These are phyloP conservation scores for Fusarium palustre DNA, from an alignment of 2,329 filamentous ascomycete genomes.

Conservation along the genomic window DNA sequence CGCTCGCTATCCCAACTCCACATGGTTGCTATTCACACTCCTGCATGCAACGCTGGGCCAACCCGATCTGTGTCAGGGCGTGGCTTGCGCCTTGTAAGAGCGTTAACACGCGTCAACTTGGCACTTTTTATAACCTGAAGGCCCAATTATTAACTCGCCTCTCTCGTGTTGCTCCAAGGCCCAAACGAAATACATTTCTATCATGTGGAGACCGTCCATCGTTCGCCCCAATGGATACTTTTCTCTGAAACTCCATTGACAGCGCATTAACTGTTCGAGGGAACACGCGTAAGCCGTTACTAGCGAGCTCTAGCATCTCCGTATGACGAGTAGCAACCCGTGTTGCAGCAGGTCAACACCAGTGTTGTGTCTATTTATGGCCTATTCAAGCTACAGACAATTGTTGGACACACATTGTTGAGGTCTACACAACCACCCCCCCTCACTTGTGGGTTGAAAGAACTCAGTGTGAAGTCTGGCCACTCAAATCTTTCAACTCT, in stretches of 20 bases:
- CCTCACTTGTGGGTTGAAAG: neutral
- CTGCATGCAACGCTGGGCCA: neutral
- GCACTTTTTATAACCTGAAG: neutral
- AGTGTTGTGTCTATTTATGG: constrained; percentile 1
- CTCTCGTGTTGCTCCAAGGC: neutral
- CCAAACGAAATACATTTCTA: neutral
- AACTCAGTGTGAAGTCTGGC: neutral
- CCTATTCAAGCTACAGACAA: neutral
- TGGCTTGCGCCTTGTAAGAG: neutral
- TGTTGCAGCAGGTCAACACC: neutral
- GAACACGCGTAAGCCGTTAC: constrained; percentile 45
- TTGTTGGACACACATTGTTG: neutral
- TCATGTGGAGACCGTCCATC: constrained; percentile 11
- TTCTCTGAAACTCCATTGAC: neutral
- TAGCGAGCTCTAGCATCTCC: constrained; percentile 26
- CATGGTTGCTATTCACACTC: constrained; percentile 10
- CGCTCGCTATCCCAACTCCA: constrained; percentile 20
- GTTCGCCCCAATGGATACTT: constrained; percentile 17
- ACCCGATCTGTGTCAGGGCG: neutral
- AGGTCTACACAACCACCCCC: neutral
- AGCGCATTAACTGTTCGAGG: constrained; percentile 7
- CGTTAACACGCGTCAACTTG: constrained; percentile 3
- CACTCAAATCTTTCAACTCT: neutral
- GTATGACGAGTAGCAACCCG: neutral
- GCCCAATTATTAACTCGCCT: constrained; percentile 10